Conservation (phyloP, 352 stramenopile species). For the Pelagophyceae sp. region DNA sequence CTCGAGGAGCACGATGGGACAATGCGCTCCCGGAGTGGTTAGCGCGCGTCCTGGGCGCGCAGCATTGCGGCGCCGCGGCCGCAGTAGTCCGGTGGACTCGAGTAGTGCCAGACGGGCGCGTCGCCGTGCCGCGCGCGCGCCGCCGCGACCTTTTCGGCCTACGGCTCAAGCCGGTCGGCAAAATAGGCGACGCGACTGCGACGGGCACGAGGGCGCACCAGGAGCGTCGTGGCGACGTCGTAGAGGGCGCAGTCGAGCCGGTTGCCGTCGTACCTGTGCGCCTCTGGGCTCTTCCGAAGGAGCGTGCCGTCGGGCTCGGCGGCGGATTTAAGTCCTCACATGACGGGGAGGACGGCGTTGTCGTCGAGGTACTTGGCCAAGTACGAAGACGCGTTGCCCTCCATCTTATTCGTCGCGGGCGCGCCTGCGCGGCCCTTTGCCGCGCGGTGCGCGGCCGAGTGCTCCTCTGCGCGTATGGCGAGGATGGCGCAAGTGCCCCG, state of each 20-base stretch:
- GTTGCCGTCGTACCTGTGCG: slow-evolving; percentile 13
- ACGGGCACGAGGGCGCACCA: too few species aligned
- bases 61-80: too few species aligned
- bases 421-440: background rate
- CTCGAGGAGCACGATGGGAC: too few species aligned
- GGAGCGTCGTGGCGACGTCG: background rate
- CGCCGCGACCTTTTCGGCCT: background rate
- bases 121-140: background rate
- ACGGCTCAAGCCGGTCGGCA: background rate
- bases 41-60: too few species aligned
- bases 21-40: too few species aligned
- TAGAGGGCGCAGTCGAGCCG: slow-evolving; percentile 13
- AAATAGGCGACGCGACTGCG: background rate
- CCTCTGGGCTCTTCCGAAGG: background rate
- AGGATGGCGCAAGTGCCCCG: too few species aligned
- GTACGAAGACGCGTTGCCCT: slow-evolving; percentile 6
- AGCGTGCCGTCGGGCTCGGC: background rate
- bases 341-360: background rate
- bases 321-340: background rate
- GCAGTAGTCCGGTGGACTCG: background rate
- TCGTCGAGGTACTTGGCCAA: background rate
- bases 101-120: background rate
- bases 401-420: background rate
- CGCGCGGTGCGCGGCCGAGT: background rate
- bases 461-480: too few species aligned